phyloP scores from a whole-genome alignment of 2,329 filamentous ascomycete species.

The Fusarium buxicola region DNA sequence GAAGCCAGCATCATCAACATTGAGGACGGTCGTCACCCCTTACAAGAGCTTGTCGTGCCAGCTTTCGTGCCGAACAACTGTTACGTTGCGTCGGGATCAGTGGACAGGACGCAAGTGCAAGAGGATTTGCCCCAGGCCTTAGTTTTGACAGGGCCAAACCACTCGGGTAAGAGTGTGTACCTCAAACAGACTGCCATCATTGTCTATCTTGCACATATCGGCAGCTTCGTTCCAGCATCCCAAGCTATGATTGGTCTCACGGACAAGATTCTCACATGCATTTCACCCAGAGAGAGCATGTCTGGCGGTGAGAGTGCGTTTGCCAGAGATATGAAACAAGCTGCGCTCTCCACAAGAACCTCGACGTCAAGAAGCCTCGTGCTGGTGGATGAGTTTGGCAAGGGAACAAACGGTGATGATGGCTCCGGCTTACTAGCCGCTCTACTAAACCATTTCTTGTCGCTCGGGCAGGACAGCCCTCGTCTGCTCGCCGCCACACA shows the following conservation, averaged over 20 bases:
- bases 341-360: constrained; percentile 79
- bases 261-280: constrained; percentile 90
- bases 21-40: constrained; percentile 81
- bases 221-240: constrained; percentile 89
- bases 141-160: constrained; percentile 91
- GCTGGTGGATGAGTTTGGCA: constrained; percentile 92
- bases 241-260: constrained; percentile 84
- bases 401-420: constrained; percentile 69
- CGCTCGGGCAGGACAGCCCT: constrained; percentile 59
- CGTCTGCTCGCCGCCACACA: constrained; percentile 73
- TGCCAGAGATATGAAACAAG: constrained; percentile 86
- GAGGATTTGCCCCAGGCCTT: constrained; percentile 67
- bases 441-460: constrained; percentile 67
- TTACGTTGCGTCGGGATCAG: constrained; percentile 70
- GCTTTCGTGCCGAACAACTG: constrained; percentile 88
- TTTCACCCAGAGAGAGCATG: constrained; percentile 77
- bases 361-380: constrained; percentile 82
- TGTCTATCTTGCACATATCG: constrained; percentile 91
- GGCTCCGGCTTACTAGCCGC: constrained; percentile 70
- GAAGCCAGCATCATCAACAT: constrained; percentile 78
- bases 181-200: constrained; percentile 93
- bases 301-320: constrained; percentile 71
- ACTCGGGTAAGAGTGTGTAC: constrained; percentile 96
- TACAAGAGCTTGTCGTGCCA: constrained; percentile 86
- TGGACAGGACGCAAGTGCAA: constrained; percentile 24